phyloP scores from a whole-genome alignment of 148 eudicot species.

The Salicornia ramosissima region DNA sequence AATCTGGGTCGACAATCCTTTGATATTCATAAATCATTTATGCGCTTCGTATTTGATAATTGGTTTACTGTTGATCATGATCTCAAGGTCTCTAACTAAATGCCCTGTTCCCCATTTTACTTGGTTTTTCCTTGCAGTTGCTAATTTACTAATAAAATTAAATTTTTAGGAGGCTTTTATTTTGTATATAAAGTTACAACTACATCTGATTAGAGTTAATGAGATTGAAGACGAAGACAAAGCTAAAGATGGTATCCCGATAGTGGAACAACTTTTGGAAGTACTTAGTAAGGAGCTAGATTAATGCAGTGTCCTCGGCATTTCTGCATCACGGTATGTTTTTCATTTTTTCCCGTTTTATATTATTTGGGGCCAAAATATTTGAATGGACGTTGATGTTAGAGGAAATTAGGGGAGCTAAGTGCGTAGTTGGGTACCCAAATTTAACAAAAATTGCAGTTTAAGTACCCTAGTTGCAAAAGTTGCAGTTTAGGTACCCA shows the following conservation, averaged over 20 bases:
- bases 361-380: not conserved
- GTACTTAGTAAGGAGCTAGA: constrained; percentile 76
- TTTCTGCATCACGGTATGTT: constrained; percentile 40
- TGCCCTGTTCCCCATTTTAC: not conserved
- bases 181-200: constrained; percentile 68
- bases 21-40: constrained; percentile 73
- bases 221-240: constrained; percentile 39
- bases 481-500: no score
- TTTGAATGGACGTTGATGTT: not conserved
- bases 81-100: constrained; percentile 51
- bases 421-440: no score
- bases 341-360: not conserved
- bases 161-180: constrained; percentile 32
- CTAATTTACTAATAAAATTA: constrained; percentile 2
- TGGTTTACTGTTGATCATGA: constrained; percentile 67
- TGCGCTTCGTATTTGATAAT: constrained; percentile 63
- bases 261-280: constrained; percentile 78
- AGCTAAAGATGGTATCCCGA: constrained; percentile 38
- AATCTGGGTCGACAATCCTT: constrained; percentile 66
- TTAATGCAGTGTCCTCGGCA: constrained; percentile 45
- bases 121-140: constrained; percentile 1
- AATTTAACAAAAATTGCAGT: no score
- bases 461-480: no score
- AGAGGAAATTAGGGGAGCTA: not conserved
- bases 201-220: constrained; percentile 64